Conservation (phyloP, 148 eudicot genomes). For the Dianthus caryophyllus region DNA sequence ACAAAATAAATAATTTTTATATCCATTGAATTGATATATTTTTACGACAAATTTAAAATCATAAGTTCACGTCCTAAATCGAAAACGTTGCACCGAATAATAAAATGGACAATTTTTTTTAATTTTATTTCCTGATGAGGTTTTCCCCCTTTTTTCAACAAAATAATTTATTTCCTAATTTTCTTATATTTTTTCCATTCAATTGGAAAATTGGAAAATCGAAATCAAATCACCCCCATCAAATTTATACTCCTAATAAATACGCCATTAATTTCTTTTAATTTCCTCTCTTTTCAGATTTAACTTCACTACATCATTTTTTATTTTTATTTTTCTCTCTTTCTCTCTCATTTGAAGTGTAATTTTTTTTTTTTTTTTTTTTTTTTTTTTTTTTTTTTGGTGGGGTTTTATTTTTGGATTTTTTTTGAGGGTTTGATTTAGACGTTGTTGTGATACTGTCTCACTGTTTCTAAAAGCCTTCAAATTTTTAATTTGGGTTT, state of each 20-base stretch:
- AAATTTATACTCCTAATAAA: background rate
- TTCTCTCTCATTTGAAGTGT: background rate
- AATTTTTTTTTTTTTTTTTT: background rate
- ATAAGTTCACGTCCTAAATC: no score
- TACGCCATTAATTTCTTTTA: background rate
- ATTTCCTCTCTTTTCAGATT: background rate
- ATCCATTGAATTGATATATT: no score
- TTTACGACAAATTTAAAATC: no score
- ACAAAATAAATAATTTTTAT: no score
- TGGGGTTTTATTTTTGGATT: no score
- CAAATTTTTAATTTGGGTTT: conserved; percentile 20
- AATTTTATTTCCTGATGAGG: background rate
- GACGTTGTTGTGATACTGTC: conserved; percentile 15
- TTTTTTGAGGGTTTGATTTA: no score
- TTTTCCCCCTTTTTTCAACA: conserved; percentile 1
- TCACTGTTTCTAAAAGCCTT: conserved; percentile 27
- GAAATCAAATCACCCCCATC: background rate
- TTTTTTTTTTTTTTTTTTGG: background rate
- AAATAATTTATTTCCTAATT: conserved; percentile 1
- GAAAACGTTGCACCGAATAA: no score
- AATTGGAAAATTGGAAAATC: no score
- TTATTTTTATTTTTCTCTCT: background rate
- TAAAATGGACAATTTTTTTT: no score
- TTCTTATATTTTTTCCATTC: no score
- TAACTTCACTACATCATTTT: background rate